Evolutionary conservation across 2,329 filamentous ascomycete genomes (phyloP), one percentile per base, ranked within the genome.

Genomic region (Ascomycota sp.): DNA sequence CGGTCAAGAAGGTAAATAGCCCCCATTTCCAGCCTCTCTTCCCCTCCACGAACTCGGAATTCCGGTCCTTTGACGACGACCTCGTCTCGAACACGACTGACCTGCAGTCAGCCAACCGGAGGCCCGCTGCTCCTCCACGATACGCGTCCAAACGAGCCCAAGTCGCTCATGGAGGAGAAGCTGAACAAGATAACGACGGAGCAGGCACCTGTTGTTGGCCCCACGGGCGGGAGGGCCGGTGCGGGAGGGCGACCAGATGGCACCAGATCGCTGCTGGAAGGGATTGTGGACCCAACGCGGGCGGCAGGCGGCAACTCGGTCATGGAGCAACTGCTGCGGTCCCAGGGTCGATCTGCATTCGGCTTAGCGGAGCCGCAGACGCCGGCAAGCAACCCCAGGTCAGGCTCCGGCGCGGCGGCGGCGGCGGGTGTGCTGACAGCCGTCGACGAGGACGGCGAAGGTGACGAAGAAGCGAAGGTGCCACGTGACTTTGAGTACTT

Each of bases 81-180:
- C 8, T 11, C 5, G 20, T 10, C 9, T 10, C 11, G n/a, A 27
- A 27, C 8, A 20, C 19, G 9, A 20, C 47, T 52, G 38, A 53
- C 35, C 8, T 12, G 28, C 7, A 11, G 19, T 8, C 43, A 92
- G 78, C 81, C 86, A 37, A 95, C 86, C 25, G 86, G 89, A 40
- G 89, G 89, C 40, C 82, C 92, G 23, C 73, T 95, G 22, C 66
- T 98, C n/a, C 70, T 98, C 15, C 65, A 80, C 32, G 89, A 98
- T 50, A 83, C 75, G 10, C 67, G 75, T 39, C 78, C 83, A 1
- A 68, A 72, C 1, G 77, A 92, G 50, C 56, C 73, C 28, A 91
- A 92, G 51, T 61, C 72, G 12, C 65, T 89, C 7, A 67, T 98
- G 28, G 89, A 95, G 50, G 72, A 95, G 52, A 93, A 91, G 59